Base-by-base conservation (phyloP, 2,329 filamentous ascomycete genomes). In the Didymella lethalis region DNA sequence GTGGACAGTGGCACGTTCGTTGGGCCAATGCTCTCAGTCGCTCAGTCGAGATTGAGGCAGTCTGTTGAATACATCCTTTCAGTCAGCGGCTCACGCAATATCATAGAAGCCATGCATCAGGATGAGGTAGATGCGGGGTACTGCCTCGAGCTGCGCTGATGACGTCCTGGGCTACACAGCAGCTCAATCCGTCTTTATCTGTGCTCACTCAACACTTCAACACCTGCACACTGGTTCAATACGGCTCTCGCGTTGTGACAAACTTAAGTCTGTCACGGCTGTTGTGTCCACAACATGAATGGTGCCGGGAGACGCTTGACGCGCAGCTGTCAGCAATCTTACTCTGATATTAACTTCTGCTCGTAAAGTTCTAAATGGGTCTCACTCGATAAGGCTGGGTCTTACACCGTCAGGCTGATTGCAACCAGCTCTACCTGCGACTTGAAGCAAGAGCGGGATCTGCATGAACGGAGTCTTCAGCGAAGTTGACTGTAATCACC, bases 121-220 rank as follows among this genome's bases (percentile, higher is more conserved):
- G 26, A 41, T 34, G 32, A 41, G 20, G 50, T 28, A n/a, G 46
- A 54, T 54, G 56, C 56, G 56, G 56, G 56, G 56, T 50, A 50
- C 45, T 57, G 50, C 63, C 57, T 63, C 63, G 48, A 57, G 32
- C 58, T 54, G 48, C 62, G 54, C 61, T 62, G 57, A 62, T 67
- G 64, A 65, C 63, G 63, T 65, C 47, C 51, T 45, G 26, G 34
- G 62, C 49, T 38, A 57, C 49, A 61, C 62, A 43, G 43, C 54
- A 50, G 47, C 58, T 56, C 50, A 50, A 31, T 20, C 53, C 48
- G 45, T 53, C 32, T 25, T 48, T 14, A 48, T 32, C 54, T 38
- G 23, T 49, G 53, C 53, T 45, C 41, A 7, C 48, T 47, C 45
- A 45, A 57, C 45, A 57, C 49, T 54, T 51, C 56, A 54, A 59